Percentiles rank a stretch among this genome's conserved stretches.
These are phyloP conservation scores for Plantago lanceolata DNA, from an alignment of 305 asterid genomes.

Conservation along the genomic window DNA sequence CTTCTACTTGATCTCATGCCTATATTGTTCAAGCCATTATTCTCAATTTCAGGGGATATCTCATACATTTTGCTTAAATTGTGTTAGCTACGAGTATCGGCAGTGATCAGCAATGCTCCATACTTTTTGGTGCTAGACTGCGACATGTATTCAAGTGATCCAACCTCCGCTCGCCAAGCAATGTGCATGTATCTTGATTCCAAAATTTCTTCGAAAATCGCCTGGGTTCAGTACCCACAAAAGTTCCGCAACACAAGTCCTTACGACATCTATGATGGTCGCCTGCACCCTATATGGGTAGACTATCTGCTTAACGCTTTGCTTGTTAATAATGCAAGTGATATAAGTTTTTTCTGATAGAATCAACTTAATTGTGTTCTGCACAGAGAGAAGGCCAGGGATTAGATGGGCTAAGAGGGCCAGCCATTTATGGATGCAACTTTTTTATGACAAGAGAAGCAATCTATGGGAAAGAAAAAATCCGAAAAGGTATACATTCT, in stretches of 20 bases:
- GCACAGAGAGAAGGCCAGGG: slow-evolving; percentile 43
- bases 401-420: slow-evolving; percentile 51
- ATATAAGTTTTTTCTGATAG: slow-evolving; percentile 1
- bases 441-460: slow-evolving; percentile 49
- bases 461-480: slow-evolving; percentile 31
- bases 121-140: slow-evolving; percentile 31
- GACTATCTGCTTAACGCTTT: neutral
- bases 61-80: neutral
- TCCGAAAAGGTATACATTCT: slow-evolving; percentile 24
- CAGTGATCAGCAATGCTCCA: slow-evolving; percentile 34
- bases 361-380: neutral
- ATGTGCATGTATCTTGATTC: slow-evolving; percentile 42
- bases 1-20: neutral
- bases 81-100: slow-evolving; percentile 31
- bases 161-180: slow-evolving; percentile 29
- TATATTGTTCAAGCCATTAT: neutral
- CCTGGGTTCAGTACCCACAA: slow-evolving; percentile 66
- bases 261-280: slow-evolving; percentile 48
- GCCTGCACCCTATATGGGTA: slow-evolving; percentile 29
- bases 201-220: slow-evolving; percentile 34
- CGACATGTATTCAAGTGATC: slow-evolving; percentile 34
- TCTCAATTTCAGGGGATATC: too few species aligned
- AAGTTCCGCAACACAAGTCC: slow-evolving; percentile 41
- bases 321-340: too few species aligned
- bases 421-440: slow-evolving; percentile 46